Percentiles rank a stretch among this genome's conserved stretches.
Evolutionary conservation across 495 filamentous ascomycete species (phyloP).

Genomic region (Hypomontagnella submonticulosa): DNA sequence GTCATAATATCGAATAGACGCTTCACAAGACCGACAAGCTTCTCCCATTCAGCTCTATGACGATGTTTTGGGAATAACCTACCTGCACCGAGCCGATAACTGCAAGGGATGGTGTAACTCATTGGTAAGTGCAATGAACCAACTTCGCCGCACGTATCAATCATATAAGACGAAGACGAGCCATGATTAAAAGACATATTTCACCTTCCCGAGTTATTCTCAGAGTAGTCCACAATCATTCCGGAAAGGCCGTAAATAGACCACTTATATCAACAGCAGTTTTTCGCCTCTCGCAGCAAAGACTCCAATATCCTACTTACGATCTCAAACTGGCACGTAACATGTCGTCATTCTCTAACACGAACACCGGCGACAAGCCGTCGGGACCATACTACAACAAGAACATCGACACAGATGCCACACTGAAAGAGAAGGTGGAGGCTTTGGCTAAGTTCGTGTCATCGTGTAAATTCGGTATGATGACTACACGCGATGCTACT

Average conservation of each 20-base stretch:
- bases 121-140: constrained; percentile 7
- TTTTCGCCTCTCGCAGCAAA: neutral
- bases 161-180: constrained; percentile 26
- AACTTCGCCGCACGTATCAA: constrained; percentile 14
- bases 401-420: constrained; percentile 70
- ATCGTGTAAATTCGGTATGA: constrained; percentile 81
- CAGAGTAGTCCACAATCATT: neutral
- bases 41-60: constrained; percentile 26
- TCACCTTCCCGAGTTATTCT: neutral
- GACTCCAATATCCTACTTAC: neutral
- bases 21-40: constrained; percentile 17
- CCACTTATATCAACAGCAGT: neutral
- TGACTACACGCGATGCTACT: constrained; percentile 69
- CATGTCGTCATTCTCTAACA: constrained; percentile 64
- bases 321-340: constrained; percentile 1
- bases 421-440: constrained; percentile 81
- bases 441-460: constrained; percentile 76
- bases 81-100: neutral
- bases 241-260: neutral
- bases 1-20: constrained; percentile 28
- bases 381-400: constrained; percentile 85
- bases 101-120: constrained; percentile 10
- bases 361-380: constrained; percentile 64
- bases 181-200: constrained; percentile 15
- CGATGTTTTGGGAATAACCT: constrained; percentile 10